phyloP scores from a whole-genome alignment of 2,329 filamentous ascomycete species.

The Pseudofabraea citricarpa region DNA sequence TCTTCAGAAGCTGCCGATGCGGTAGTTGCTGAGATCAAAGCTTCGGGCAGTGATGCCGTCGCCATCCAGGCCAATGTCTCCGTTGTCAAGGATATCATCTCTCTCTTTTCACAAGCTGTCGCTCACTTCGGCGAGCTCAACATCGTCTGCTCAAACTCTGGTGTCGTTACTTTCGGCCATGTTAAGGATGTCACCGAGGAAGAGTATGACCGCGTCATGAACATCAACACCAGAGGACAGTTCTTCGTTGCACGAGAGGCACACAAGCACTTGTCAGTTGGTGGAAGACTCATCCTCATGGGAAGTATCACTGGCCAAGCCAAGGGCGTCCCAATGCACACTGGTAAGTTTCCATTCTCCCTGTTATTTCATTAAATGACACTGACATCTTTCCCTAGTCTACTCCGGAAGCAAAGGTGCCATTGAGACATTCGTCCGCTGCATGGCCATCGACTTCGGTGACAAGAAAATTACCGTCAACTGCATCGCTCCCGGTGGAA shows the following conservation, averaged over 20 bases:
- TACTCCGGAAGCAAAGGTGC: slow-evolving; percentile 75
- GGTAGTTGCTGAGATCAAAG: slow-evolving; percentile 56
- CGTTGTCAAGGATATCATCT: slow-evolving; percentile 30
- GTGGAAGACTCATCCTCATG: slow-evolving; percentile 70
- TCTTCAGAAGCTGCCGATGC: slow-evolving; percentile 58
- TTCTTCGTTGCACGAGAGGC: slow-evolving; percentile 70
- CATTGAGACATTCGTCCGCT: slow-evolving; percentile 72
- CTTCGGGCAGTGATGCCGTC: slow-evolving; percentile 45
- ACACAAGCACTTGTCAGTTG: slow-evolving; percentile 63
- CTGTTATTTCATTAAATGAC: not conserved
- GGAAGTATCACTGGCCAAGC: slow-evolving; percentile 64
- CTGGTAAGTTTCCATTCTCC: slow-evolving; percentile 20
- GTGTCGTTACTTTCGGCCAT: slow-evolving; percentile 62
- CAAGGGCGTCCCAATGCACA: slow-evolving; percentile 64
- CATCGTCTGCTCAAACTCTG: slow-evolving; percentile 28
- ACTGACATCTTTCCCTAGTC: slow-evolving; percentile 30
- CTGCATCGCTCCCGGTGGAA: slow-evolving; percentile 60
- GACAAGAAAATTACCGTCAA: slow-evolving; percentile 66
- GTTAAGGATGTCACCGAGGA: slow-evolving; percentile 65
- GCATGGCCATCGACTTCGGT: slow-evolving; percentile 66
- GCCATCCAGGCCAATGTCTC: slow-evolving; percentile 57
- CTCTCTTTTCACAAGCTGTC: slow-evolving; percentile 21
- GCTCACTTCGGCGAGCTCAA: slow-evolving; percentile 26
- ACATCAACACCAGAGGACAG: slow-evolving; percentile 63
- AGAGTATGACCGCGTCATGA: slow-evolving; percentile 68